These are phyloP conservation scores for Stromatinia cepivora DNA, from an alignment of 2,329 filamentous ascomycete species.

Conservation along the genomic window DNA sequence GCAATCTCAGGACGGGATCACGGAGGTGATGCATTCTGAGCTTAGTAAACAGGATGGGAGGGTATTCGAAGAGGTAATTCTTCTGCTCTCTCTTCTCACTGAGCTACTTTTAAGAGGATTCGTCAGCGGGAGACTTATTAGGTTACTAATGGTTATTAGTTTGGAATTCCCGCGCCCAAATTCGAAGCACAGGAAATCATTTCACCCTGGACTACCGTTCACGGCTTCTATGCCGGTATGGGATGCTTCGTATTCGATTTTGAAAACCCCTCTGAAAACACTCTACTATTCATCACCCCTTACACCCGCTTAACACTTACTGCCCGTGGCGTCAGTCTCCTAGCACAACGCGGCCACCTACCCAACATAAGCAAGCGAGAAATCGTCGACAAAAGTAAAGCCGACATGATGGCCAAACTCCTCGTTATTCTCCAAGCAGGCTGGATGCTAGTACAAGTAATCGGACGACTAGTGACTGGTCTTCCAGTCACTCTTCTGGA, in stretches of 20 bases:
- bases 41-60: background rate
- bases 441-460: slow-evolving; percentile 34
- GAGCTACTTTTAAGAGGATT: background rate
- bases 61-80: background rate
- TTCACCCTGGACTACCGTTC: slow-evolving; percentile 23
- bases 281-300: background rate
- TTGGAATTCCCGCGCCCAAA: background rate
- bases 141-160: background rate
- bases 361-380: slow-evolving; percentile 13
- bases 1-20: background rate
- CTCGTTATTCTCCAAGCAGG: slow-evolving; percentile 35
- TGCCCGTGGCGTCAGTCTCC: background rate
- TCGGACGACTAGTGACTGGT: slow-evolving; percentile 27
- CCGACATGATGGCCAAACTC: slow-evolving; percentile 34
- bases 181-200: background rate
- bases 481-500: slow-evolving; percentile 36
- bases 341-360: background rate
- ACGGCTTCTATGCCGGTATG: slow-evolving; percentile 29
- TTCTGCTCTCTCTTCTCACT: background rate
- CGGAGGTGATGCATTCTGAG: background rate
- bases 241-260: slow-evolving; percentile 25
- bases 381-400: slow-evolving; percentile 38
- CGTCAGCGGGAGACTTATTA: background rate
- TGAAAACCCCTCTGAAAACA: background rate
- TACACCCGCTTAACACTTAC: slow-evolving; percentile 6